Conservation (phyloP, 2,329 filamentous ascomycete genomes). For the Keithomyces neogunnii region DNA sequence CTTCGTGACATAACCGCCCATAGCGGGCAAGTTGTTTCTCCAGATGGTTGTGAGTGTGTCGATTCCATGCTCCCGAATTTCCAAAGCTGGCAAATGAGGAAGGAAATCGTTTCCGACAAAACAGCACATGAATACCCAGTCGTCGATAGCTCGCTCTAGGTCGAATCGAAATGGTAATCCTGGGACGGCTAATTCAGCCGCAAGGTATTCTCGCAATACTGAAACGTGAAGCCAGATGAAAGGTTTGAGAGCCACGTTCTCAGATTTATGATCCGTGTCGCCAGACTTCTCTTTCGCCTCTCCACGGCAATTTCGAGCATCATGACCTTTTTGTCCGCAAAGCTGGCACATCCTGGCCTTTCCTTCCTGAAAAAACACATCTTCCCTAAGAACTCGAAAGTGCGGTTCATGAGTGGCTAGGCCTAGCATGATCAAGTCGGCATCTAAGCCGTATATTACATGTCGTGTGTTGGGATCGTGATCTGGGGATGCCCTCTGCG, state of each 20-base stretch:
- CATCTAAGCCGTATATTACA: constrained; percentile 96
- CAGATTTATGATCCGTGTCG: constrained; percentile 75
- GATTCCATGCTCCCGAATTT: constrained; percentile 95
- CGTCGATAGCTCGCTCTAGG: constrained; percentile 86
- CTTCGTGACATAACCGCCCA: constrained; percentile 95
- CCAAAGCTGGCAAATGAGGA: constrained; percentile 91
- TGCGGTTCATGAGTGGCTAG: constrained; percentile 95
- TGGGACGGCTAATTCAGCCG: constrained; percentile 77
- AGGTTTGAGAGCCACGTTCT: constrained; percentile 65
- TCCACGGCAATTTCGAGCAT: constrained; percentile 76
- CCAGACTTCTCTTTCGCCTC: constrained; percentile 68
- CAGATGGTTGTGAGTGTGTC: constrained; percentile 95
- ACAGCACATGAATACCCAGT: constrained; percentile 99
- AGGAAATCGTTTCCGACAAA: constrained; percentile 98
- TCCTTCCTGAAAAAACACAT: constrained; percentile 87
- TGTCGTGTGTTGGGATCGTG: constrained; percentile 96
- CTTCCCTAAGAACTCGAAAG: constrained; percentile 91
- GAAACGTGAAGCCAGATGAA: constrained; percentile 98
- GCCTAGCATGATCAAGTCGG: constrained; percentile 97
- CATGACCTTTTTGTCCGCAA: constrained; percentile 88
- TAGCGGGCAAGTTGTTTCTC: constrained; percentile 81
- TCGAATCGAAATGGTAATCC: constrained; percentile 83
- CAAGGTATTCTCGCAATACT: constrained; percentile 85
- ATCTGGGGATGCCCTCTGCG: constrained; percentile 80
- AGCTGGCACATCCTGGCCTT: constrained; percentile 76